Evolutionary conservation across 768 basidiomycete species (phyloP), one percentile per base, ranked within the genome.

Genomic region (Suillus decipiens): DNA sequence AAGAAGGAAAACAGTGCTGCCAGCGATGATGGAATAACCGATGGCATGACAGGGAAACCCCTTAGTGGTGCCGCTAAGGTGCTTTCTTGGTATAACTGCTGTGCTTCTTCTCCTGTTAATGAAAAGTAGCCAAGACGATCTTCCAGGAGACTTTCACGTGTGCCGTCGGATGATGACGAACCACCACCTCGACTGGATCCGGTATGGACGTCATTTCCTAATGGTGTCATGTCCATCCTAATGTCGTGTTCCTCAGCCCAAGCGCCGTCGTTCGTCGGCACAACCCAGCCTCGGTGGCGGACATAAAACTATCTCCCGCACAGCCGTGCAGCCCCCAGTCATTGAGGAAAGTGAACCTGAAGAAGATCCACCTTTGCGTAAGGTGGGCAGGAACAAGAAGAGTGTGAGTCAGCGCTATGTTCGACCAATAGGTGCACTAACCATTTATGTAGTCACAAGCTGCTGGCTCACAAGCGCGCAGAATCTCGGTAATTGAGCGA

Each of bases 1-100:
- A 86, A 85, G 77, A 84, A 81, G 66, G 84, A 86, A 72, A 87
- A 86, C 59, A 92, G 89, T 66, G 73, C 82, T 58, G 87, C 93
- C 6, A 93, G 91, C 69, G 89, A 91, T 64, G 88, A 92, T 61
- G 93, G 92, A 5, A 94, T 95, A 59, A 86, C 79, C 43, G 90
- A 95, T 73, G 93, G 93, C 24, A 65, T 87, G n/a, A 93, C 93
- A 8, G 93, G 93, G n/a, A 75, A 82, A 71, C 88, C 83, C 41
- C 74, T 94, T 63, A 79, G 75, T 68, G 80, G 77, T 51, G 77
- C 74, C 56, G 69, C 72, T 55, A 83, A 82, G 79, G 87, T 86
- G 60, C 56, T 73, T 67, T 17, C 39, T 47, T 39, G 24, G 61
- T 53, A 45, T 19, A 39, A 43, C 60, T 61, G 14, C 2, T 11